Evolutionary conservation across 257 asterid genomes (phyloP), one percentile per base, ranked within the genome.

Genomic region (Linderniella brevidens): DNA sequence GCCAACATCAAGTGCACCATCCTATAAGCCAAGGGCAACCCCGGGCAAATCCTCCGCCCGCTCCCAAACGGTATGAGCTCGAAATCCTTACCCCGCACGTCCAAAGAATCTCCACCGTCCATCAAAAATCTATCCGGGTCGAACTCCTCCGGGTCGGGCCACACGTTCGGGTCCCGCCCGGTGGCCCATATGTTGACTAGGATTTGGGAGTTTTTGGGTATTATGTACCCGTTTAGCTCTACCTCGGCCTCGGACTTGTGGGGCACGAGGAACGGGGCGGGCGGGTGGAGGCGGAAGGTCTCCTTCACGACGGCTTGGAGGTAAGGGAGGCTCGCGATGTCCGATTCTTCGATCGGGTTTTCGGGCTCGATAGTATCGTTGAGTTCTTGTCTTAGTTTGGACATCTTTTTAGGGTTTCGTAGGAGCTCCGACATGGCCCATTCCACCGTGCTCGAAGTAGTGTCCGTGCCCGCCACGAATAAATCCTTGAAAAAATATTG

Each of bases 171-270:
- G 17, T 68, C 67, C 49, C 70, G 49, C 3, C 66, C 67, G 3
- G 52, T 56, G 0, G 70, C 70, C 66, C 70, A 68, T 0, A 59
- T 56, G 17, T 68, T 69, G 19, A 69, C 59, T 13, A 69, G 58
- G 8, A 69, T 63, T 5, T 55, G 50, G 3, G 72, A n/a, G 0
- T 51, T 52, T 29, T 50, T 61, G 1, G 69, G 76, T 13, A 65
- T 43, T 13, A 49, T 41, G 67, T 64, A 60, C 13, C 68, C 58
- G 1, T 48, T 57, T 6, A 68, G 48, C 50, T 58, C 56, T 3
- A 45, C 47, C 17, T 44, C 45, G 5, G 59, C 40, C 13, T 51
- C 35, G 9, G 70, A 13, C 60, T 64, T 11, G 62, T 59, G 58
- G 20, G 65, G 68, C 12, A 68, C 41, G 36, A 52, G n/a, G 0